phyloP scores from a whole-genome alignment of 768 basidiomycete genomes.

The Rhodotorula diobovata region DNA sequence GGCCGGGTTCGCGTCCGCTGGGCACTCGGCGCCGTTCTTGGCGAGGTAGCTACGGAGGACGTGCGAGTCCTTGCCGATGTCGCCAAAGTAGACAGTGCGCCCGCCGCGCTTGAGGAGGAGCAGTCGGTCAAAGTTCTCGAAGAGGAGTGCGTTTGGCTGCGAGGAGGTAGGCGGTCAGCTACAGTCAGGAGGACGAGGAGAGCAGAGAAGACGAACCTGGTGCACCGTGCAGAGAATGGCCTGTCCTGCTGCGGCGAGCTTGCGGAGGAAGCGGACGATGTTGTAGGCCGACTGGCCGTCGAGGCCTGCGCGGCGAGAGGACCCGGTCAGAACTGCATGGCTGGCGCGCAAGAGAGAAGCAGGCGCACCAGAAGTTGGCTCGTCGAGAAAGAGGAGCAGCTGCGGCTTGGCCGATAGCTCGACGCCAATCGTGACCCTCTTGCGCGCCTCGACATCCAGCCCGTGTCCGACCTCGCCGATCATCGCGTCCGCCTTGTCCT shows the following conservation, averaged over 20 bases:
- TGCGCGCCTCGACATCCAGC: conserved; percentile 44
- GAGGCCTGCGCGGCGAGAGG: conserved; percentile 24
- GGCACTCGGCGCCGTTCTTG: conserved; percentile 67
- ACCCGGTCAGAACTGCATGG: not conserved
- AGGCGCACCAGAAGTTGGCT: conserved; percentile 49
- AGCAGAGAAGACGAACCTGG: too few relatives aligned
- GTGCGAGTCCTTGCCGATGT: conserved; percentile 69
- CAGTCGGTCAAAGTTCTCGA: conserved; percentile 70
- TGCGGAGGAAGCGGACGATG: conserved; percentile 50
- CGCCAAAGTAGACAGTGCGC: conserved; percentile 79
- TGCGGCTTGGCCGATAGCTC: conserved; percentile 66
- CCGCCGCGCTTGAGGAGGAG: conserved; percentile 66
- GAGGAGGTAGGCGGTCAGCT: too few relatives aligned
- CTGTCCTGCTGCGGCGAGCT: conserved; percentile 51
- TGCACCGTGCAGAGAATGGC: conserved; percentile 51
- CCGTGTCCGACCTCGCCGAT: conserved; percentile 52
- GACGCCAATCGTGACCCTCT: conserved; percentile 60
- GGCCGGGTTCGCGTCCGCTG: conserved; percentile 66
- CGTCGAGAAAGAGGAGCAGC: conserved; percentile 54
- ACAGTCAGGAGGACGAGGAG: too few relatives aligned
- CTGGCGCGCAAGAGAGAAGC: not conserved
- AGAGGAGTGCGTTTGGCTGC: conserved; percentile 62
- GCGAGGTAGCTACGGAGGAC: conserved; percentile 72
- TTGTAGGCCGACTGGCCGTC: conserved; percentile 53
- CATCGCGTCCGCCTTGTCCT: conserved; percentile 75